phyloP scores from a whole-genome alignment of 1,139 yeast species.

The Pneumocystis carinii region DNA sequence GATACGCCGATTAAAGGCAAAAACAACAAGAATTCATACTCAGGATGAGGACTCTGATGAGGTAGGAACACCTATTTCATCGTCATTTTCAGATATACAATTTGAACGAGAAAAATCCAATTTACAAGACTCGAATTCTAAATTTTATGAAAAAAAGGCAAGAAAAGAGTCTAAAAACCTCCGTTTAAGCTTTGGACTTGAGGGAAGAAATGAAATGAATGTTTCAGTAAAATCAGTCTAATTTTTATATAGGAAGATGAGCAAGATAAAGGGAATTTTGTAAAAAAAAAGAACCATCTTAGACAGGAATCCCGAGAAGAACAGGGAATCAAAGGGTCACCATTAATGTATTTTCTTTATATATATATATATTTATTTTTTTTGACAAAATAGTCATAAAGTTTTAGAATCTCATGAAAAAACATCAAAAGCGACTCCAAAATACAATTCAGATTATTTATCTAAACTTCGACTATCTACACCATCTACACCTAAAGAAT shows the following conservation, averaged over 20 bases:
- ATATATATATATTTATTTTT: not conserved
- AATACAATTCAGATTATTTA: not conserved
- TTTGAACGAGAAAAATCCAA: conserved; percentile 16
- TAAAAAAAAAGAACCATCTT: not conserved
- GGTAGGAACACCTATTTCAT: conserved; percentile 18
- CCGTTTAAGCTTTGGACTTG: not conserved
- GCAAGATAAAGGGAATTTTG: not conserved
- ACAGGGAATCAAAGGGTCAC: not conserved
- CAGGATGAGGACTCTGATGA: conserved; percentile 5
- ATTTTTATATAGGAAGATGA: not conserved
- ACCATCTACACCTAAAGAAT: not conserved
- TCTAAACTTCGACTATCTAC: not conserved
- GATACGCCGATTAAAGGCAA: not conserved
- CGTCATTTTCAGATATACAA: not conserved
- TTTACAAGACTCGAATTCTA: conserved; percentile 24
- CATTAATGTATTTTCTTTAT: not conserved
- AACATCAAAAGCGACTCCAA: not conserved
- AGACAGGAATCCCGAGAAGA: not conserved
- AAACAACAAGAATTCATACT: not conserved
- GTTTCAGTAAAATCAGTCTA: not conserved
- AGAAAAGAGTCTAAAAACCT: not conserved
- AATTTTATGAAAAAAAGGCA: not conserved
- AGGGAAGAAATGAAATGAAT: not conserved
- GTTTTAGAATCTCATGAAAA: not conserved
- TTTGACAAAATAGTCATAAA: not conserved